These are phyloP conservation scores for Phtheirospermum japonicum DNA, from an alignment of 257 asterid species.

Conservation along the genomic window DNA sequence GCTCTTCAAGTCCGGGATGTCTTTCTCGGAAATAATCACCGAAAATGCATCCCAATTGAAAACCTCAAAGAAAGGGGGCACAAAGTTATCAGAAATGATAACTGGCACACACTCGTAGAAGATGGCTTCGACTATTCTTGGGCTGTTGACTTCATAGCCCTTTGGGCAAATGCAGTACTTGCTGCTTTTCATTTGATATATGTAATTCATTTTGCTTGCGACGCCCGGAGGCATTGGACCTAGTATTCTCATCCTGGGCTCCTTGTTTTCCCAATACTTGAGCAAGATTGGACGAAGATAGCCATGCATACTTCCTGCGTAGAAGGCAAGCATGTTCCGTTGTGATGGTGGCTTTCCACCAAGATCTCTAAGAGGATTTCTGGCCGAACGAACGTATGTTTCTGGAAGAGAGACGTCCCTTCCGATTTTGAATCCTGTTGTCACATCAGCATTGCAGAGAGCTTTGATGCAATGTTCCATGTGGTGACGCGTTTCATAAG, in stretches of 20 bases:
- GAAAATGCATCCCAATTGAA: constrained; percentile 76
- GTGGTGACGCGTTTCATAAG: constrained; percentile 77
- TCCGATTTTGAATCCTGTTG: constrained; percentile 78
- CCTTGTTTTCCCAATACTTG: constrained; percentile 62
- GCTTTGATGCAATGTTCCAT: constrained; percentile 87
- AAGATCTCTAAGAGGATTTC: constrained; percentile 69
- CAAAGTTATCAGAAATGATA: constrained; percentile 80
- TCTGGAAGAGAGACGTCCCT: constrained; percentile 79
- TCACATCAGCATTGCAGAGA: constrained; percentile 86
- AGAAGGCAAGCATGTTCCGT: constrained; percentile 68
- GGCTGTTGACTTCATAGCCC: constrained; percentile 94
- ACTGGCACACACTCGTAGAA: constrained; percentile 91
- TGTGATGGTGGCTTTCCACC: constrained; percentile 81
- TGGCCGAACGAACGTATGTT: constrained; percentile 70
- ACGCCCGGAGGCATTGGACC: constrained; percentile 85
- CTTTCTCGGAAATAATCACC: constrained; percentile 66
- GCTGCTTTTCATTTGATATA: constrained; percentile 80
- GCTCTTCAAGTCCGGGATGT: constrained; percentile 51
- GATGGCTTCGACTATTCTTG: constrained; percentile 82
- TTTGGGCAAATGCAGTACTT: constrained; percentile 85
- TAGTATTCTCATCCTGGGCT: constrained; percentile 65
- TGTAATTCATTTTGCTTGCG: constrained; percentile 83
- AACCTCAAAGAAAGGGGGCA: constrained; percentile 87
- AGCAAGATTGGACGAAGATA: constrained; percentile 78
- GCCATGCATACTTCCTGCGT: constrained; percentile 82